A percentile compares a stretch with the other conserved stretches of the same genome.
Evolutionary conservation across 2,329 filamentous ascomycete species (phyloP).

Genomic region (Beauveria sp.): DNA sequence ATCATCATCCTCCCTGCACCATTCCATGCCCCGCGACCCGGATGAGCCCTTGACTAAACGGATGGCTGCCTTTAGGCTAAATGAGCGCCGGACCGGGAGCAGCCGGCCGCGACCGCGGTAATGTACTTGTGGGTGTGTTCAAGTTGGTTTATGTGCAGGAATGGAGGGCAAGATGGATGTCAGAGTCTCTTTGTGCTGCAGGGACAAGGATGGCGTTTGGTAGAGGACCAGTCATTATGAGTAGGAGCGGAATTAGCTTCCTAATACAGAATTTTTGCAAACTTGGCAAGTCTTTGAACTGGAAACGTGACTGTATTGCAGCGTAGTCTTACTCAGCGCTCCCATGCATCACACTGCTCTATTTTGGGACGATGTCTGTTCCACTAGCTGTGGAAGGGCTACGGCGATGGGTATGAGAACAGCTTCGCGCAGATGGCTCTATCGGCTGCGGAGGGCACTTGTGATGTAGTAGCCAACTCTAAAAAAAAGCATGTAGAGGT

Average conservation of each 20-base stretch:
- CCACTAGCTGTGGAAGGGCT: too few relatives aligned
- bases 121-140: neutral
- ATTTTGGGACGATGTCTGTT: too few relatives aligned
- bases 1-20: slow-evolving; percentile 20
- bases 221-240: neutral
- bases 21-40: slow-evolving; percentile 18
- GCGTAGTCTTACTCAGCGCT: too few relatives aligned
- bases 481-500: too few relatives aligned
- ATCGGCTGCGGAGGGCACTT: too few relatives aligned
- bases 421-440: too few relatives aligned
- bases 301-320: too few relatives aligned
- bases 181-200: neutral
- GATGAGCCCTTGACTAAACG: slow-evolving; percentile 56
- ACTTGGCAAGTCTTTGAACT: too few relatives aligned
- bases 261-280: neutral
- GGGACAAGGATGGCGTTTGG: slow-evolving; percentile 4
- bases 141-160: neutral
- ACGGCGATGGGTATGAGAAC: too few relatives aligned
- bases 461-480: too few relatives aligned
- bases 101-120: neutral
- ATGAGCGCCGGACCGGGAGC: slow-evolving; percentile 25
- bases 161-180: neutral
- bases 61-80: slow-evolving; percentile 59
- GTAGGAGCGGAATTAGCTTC: neutral
- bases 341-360: too few relatives aligned